Percentiles rank a stretch among this genome's conserved stretches.
Evolutionary conservation across 1,139 yeast species (phyloP).

Genomic region (Pneumocystis oryctolagi): DNA sequence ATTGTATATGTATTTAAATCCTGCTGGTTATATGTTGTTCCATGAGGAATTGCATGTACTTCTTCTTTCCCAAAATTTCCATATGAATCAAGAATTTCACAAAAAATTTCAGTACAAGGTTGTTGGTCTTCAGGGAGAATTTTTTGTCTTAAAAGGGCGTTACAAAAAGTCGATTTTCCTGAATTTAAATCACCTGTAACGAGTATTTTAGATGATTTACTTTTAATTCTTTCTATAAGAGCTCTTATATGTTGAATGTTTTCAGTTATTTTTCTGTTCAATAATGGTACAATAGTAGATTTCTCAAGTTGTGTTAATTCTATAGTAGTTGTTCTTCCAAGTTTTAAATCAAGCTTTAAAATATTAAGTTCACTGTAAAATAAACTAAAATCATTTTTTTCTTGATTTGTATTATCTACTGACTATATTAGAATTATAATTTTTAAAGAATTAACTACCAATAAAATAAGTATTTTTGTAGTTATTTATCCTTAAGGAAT

Average conservation of each 20-base stretch:
- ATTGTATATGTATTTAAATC: slow-evolving; percentile 54
- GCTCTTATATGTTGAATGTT: slow-evolving; percentile 55
- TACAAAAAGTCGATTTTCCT: slow-evolving; percentile 92
- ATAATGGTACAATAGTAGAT: slow-evolving; percentile 45
- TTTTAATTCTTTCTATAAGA: slow-evolving; percentile 71
- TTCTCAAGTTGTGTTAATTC: slow-evolving; percentile 45
- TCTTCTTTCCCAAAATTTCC: slow-evolving; percentile 68
- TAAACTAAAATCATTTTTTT: background rate
- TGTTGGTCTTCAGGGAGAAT: slow-evolving; percentile 92
- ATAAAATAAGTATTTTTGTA: background rate
- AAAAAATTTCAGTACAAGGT: slow-evolving; percentile 92
- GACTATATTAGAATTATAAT: background rate
- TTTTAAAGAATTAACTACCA: background rate
- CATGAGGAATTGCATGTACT: slow-evolving; percentile 80
- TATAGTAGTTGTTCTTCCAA: slow-evolving; percentile 36
- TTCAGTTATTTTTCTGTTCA: slow-evolving; percentile 37
- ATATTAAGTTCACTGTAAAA: slow-evolving; percentile 35
- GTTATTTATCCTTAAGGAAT: background rate
- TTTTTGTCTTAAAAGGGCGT: slow-evolving; percentile 64
- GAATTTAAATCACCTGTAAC: slow-evolving; percentile 96
- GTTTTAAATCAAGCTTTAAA: slow-evolving; percentile 46
- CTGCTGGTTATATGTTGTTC: slow-evolving; percentile 39
- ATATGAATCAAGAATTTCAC: slow-evolving; percentile 78
- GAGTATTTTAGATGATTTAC: slow-evolving; percentile 81
- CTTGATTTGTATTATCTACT: background rate